Conservation (phyloP, 2,329 filamentous ascomycete genomes). For the Curvularia hawaiiensis region DNA sequence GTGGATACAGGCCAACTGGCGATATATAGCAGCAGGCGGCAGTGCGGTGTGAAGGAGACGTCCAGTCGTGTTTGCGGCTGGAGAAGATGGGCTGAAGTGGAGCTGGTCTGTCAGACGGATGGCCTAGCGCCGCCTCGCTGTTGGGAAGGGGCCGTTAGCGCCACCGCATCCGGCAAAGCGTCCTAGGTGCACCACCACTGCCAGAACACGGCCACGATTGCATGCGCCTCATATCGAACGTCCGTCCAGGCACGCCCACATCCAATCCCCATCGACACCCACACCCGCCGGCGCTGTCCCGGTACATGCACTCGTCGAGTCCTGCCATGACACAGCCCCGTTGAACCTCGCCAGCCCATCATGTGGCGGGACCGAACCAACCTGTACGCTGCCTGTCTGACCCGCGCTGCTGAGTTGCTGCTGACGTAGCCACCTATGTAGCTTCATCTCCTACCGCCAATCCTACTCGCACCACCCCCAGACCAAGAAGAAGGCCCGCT, state of each 20-base stretch:
- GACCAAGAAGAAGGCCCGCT: slow-evolving; percentile 70
- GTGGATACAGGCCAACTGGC: slow-evolving; percentile 10
- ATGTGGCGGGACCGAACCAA: slow-evolving; percentile 99
- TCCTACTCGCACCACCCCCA: slow-evolving; percentile 95
- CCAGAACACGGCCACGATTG: slow-evolving; percentile 11
- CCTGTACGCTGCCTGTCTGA: slow-evolving; percentile 67
- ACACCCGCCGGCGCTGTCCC: not conserved
- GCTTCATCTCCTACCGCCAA: slow-evolving; percentile 98
- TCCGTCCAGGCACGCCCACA: not conserved
- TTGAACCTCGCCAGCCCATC: slow-evolving; percentile 46
- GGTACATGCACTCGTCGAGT: slow-evolving; percentile 6
- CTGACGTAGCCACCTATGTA: slow-evolving; percentile 53
- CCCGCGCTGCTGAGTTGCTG: slow-evolving; percentile 11
- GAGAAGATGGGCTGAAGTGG: slow-evolving; percentile 29
- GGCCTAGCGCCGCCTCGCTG: slow-evolving; percentile 23
- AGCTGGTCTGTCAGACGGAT: slow-evolving; percentile 29
- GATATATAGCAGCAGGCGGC: slow-evolving; percentile 18
- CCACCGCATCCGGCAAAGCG: slow-evolving; percentile 19
- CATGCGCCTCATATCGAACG: slow-evolving; percentile 12
- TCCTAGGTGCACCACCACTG: slow-evolving; percentile 7
- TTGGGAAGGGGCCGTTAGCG: slow-evolving; percentile 24
- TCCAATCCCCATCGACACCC: not conserved
- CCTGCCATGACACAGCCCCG: slow-evolving; percentile 40
- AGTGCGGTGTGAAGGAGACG: slow-evolving; percentile 27
- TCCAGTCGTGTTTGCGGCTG: slow-evolving; percentile 37